A percentile compares a stretch with the other conserved stretches of the same genome.
These are phyloP conservation scores for Quercus phellos DNA, from an alignment of 331 rosid species.

Conservation along the genomic window DNA sequence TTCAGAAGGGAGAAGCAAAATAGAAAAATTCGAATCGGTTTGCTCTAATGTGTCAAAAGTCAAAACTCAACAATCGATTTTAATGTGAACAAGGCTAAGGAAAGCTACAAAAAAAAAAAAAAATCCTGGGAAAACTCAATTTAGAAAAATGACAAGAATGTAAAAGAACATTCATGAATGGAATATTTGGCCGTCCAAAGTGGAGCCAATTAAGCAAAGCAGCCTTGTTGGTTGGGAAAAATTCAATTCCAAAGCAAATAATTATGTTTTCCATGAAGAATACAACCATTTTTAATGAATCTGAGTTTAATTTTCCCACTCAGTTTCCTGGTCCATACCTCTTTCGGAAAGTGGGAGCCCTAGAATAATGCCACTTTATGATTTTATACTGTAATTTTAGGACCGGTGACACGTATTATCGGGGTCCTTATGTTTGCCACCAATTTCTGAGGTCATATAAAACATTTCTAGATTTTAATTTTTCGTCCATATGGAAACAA, in stretches of 20 bases:
- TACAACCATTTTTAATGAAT: slow-evolving; percentile 4
- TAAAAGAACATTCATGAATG: neutral
- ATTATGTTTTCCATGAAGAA: slow-evolving; percentile 65
- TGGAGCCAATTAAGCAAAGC: slow-evolving; percentile 41
- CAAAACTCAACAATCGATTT: too few relatives aligned
- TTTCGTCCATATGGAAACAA: slow-evolving; percentile 38
- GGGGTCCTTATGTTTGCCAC: slow-evolving; percentile 77
- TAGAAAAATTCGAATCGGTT: too few relatives aligned
- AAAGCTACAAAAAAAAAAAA: too few relatives aligned
- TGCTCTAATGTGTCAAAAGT: too few relatives aligned
- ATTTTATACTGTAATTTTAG: neutral
- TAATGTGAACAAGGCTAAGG: too few relatives aligned
- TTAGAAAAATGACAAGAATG: too few relatives aligned
- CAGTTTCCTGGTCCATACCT: slow-evolving; percentile 50
- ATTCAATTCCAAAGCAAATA: slow-evolving; percentile 30
- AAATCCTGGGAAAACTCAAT: too few relatives aligned
- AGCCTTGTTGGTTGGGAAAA: slow-evolving; percentile 23
- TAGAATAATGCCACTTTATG: slow-evolving; percentile 21
- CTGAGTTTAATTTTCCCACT: slow-evolving; percentile 7
- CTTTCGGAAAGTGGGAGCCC: slow-evolving; percentile 63
- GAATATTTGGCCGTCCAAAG: slow-evolving; percentile 56
- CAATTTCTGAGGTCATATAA: slow-evolving; percentile 21
- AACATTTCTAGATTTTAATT: slow-evolving; percentile 16
- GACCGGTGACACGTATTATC: slow-evolving; percentile 19
- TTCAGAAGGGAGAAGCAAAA: too few relatives aligned